Evolutionary conservation across 2,329 filamentous ascomycete species (phyloP), one percentile per base, ranked within the genome.

Genomic region (Uncinocarpus reesii): DNA sequence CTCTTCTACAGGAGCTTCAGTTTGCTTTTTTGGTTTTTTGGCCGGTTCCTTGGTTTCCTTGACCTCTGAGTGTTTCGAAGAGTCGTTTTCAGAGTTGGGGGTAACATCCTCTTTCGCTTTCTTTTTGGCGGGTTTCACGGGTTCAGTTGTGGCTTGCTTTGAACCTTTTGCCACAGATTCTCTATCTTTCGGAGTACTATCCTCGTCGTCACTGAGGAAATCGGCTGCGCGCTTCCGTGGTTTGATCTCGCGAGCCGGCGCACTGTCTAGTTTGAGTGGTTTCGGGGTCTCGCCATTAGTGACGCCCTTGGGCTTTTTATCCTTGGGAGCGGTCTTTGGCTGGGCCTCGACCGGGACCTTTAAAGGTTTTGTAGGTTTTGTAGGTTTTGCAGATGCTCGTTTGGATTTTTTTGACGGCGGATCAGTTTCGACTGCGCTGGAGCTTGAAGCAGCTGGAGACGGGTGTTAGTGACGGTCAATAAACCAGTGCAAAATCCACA

Each of bases 371-470:
- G 57, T n/a, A 34, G 54, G 31, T 42, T 65, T 57, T 40, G 57
- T 48, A 45, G 58, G 40, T 53, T 66, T 67, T 49, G 57, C 56
- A 43, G 64, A 61, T 53, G 61, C 63, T 55, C 70, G 71, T 60
- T 83, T 83, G 21, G 79, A 78, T 60, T 83, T 84, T 50, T 73
- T 73, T 8, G 75, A 74, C 34, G 76, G 76, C 20, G 66, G 56
- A 44, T 76, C 73, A 52, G 61, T 63, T 47, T 60, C 65, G 41
- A 62, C 58, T 36, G 62, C 61, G 44, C 63, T 59, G 26, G 67
- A 64, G 57, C 65, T 64, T 63, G 57, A 52, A 45, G 54, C 53
- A 49, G 53, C 52, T 55, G 48, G 13, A 52, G 31, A 49, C 16
- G 34, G 13, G 31, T 13, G 36, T 50, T 38, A 51, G 45, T 16